These are phyloP conservation scores for Backusella mclennaniae DNA, from an alignment of 192 early-diverging fungal species.

Conservation along the genomic window DNA sequence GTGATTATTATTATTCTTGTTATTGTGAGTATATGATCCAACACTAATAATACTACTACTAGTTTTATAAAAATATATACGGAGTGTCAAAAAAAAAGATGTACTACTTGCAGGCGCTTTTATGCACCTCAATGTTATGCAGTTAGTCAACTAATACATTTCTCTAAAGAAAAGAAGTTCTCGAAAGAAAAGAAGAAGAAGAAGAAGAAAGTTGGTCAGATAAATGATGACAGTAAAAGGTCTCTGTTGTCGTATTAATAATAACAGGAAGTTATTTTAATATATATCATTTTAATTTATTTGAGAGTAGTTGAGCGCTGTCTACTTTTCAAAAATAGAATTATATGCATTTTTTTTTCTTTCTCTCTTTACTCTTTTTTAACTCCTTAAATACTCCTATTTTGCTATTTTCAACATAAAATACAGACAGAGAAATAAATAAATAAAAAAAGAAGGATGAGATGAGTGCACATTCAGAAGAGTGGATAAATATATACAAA, in stretches of 20 bases:
- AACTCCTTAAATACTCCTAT: neutral
- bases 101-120: neutral
- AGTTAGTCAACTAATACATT: slow-evolving; percentile 5
- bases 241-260: neutral
- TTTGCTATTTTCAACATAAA: neutral
- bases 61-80: neutral
- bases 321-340: neutral
- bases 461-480: no score
- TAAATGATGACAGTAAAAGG: neutral
- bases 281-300: neutral
- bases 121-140: neutral
- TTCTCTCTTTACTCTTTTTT: no score
- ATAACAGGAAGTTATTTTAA: neutral
- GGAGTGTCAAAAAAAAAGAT: slow-evolving; percentile 1
- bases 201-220: neutral
- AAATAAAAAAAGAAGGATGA: no score
- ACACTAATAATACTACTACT: neutral
- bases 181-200: no score
- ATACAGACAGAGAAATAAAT: neutral
- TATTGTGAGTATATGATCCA: neutral
- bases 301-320: neutral
- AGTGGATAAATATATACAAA: neutral
- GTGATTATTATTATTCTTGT: neutral
- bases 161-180: neutral
- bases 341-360: neutral